Evolutionary conservation across 2,329 filamentous ascomycete genomes (phyloP).

Genomic region (Fusarium armeniacum): DNA sequence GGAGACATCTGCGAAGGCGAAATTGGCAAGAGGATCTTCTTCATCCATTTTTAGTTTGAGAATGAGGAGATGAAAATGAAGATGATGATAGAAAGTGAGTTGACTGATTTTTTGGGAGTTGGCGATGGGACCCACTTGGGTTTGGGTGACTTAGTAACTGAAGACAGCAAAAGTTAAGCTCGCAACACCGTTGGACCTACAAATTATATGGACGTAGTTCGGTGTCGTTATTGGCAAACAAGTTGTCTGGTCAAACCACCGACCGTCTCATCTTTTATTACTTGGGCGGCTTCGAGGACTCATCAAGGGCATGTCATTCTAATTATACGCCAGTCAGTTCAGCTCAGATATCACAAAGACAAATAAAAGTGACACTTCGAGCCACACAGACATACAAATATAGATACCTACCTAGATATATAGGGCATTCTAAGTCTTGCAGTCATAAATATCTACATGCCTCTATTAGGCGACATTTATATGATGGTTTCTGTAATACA

Average conservation of each 20-base stretch:
- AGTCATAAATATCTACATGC: background rate
- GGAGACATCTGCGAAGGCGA: slow-evolving; percentile 54
- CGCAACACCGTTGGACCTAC: background rate
- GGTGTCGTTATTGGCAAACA: background rate
- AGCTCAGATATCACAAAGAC: background rate
- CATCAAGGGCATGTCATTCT: background rate
- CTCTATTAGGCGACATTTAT: background rate
- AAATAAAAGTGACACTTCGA: background rate
- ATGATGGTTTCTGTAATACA: background rate
- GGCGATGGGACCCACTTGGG: slow-evolving; percentile 40
- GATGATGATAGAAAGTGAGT: too few relatives aligned
- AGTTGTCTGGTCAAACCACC: background rate
- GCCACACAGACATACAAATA: background rate
- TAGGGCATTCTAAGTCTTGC: too few relatives aligned
- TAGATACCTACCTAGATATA: too few relatives aligned
- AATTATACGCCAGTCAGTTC: background rate
- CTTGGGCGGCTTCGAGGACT: background rate
- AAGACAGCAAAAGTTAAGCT: background rate
- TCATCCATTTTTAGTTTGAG: slow-evolving; percentile 48
- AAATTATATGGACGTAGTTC: background rate
- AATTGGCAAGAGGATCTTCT: slow-evolving; percentile 51
- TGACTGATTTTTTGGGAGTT: slow-evolving; percentile 33
- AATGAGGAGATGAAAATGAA: background rate
- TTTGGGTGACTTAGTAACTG: slow-evolving; percentile 9
- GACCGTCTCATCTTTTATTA: background rate